Evolutionary conservation across 805 yeast species (phyloP).

Genomic region (Candida sithepensis): DNA sequence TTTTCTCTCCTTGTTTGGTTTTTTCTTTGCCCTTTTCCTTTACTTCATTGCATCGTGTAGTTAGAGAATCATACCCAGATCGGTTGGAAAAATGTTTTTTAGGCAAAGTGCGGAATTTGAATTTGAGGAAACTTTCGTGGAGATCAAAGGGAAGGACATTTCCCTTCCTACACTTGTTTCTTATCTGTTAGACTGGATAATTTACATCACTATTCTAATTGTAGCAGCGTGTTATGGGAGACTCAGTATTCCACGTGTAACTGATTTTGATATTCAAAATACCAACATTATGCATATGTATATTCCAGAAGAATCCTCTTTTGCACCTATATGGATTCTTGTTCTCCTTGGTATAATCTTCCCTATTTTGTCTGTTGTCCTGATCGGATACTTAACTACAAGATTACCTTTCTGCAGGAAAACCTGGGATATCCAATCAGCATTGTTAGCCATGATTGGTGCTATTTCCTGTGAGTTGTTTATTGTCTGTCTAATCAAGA

Average conservation of each 20-base stretch:
- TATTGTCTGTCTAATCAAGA: constrained; percentile 43
- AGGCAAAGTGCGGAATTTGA: constrained; percentile 18
- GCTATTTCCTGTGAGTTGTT: constrained; percentile 36
- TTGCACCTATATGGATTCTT: constrained; percentile 32
- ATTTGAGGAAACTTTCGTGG: constrained; percentile 26
- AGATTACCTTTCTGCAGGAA: constrained; percentile 22
- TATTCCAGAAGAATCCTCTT: constrained; percentile 31
- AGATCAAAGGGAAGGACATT: constrained; percentile 21
- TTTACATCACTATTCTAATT: constrained; percentile 22
- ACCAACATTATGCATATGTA: constrained; percentile 32
- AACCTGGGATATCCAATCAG: constrained; percentile 41
- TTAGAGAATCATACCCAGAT: too few species aligned
- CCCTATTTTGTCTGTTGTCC: constrained; percentile 32
- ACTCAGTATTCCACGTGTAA: constrained; percentile 33
- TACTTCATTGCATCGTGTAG: too few species aligned
- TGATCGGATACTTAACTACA: constrained; percentile 18
- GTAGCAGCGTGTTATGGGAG: constrained; percentile 31
- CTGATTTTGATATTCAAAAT: constrained; percentile 39
- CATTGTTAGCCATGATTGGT: constrained; percentile 34
- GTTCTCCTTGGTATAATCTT: constrained; percentile 27
- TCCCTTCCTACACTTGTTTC: constrained; percentile 29
- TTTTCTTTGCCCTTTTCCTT: neutral
- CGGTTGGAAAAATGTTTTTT: constrained; percentile 19
- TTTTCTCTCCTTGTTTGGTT: neutral
- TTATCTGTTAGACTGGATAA: constrained; percentile 32